phyloP scores from a whole-genome alignment of 192 early-diverging fungal genomes.

The Fimicolochytrium jonesii region DNA sequence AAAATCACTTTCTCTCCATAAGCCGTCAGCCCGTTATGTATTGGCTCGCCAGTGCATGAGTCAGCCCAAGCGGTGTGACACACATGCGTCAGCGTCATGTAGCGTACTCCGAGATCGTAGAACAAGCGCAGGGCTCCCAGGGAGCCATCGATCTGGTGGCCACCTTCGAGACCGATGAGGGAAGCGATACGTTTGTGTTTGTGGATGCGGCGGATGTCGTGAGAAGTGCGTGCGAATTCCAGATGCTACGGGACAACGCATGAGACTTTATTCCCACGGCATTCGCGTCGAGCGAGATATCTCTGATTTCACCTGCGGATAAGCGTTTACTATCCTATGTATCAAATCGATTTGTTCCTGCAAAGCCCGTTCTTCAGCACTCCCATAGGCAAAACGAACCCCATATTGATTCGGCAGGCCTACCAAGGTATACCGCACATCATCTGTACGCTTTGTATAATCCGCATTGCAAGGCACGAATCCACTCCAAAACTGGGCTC shows the following conservation, averaged over 20 bases:
- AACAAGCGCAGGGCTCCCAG: conserved; percentile 49
- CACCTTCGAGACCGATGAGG: conserved; percentile 66
- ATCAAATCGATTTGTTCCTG: conserved; percentile 61
- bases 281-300: background rate
- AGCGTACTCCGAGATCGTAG: conserved; percentile 58
- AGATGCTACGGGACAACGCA: conserved; percentile 23
- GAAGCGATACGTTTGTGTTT: conserved; percentile 47
- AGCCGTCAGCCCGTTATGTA: conserved; percentile 46
- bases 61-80: conserved; percentile 56
- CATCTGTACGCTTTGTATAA: conserved; percentile 10
- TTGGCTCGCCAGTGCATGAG: conserved; percentile 34
- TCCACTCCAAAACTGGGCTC: conserved; percentile 41
- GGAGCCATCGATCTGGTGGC: conserved; percentile 59
- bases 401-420: too few relatives aligned
- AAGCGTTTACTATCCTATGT: conserved; percentile 47
- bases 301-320: conserved; percentile 41
- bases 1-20: conserved; percentile 51
- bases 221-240: conserved; percentile 34
- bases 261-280: background rate
- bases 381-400: background rate
- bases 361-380: background rate
- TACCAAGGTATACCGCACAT: conserved; percentile 30
- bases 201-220: conserved; percentile 42
- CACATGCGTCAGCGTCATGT: conserved; percentile 65
- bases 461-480: conserved; percentile 28